A percentile compares a stretch with the other conserved stretches of the same genome.
phyloP scores from a whole-genome alignment of 345 rosid species.

The Dipteronia sinensis region DNA sequence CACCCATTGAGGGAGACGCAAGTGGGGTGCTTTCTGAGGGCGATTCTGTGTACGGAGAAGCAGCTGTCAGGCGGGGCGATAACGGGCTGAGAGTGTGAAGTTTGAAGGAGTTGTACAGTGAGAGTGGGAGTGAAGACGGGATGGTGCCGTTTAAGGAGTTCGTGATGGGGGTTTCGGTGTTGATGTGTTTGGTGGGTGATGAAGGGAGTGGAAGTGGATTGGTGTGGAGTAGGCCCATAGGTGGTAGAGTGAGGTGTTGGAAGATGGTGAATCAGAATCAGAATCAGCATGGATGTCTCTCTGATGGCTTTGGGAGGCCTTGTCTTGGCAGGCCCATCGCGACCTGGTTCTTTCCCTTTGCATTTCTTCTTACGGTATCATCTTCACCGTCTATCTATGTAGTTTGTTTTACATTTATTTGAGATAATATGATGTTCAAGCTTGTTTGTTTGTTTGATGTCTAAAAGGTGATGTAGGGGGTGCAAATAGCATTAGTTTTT shows the following conservation, averaged over 20 bases:
- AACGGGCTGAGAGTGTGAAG: conserved; percentile 73
- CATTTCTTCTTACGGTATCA: conserved; percentile 65
- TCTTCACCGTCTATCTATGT: too few relatives aligned
- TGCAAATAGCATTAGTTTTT: neutral
- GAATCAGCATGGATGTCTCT: conserved; percentile 6
- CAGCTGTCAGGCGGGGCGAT: conserved; percentile 89
- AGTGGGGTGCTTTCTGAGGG: conserved; percentile 63
- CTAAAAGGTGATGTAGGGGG: neutral
- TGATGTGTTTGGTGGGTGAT: conserved; percentile 73
- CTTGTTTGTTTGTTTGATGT: neutral
- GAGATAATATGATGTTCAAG: too few relatives aligned
- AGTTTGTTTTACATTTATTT: too few relatives aligned
- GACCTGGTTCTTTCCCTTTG: conserved; percentile 74
- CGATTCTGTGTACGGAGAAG: conserved; percentile 61
- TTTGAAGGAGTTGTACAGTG: conserved; percentile 53
- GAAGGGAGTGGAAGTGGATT: conserved; percentile 46
- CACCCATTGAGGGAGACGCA: conserved; percentile 88
- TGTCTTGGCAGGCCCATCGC: conserved; percentile 91
- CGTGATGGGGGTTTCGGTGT: conserved; percentile 44
- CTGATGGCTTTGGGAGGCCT: conserved; percentile 52
- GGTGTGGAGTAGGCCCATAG: conserved; percentile 92
- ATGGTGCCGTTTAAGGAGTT: conserved; percentile 80
- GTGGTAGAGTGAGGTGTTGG: conserved; percentile 85
- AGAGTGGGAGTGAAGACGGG: conserved; percentile 48
- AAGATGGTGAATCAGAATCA: conserved; percentile 31